Percentiles rank a stretch among this genome's conserved stretches.
Conservation (phyloP, 768 basidiomycete genomes). For the Suillus variegatus region DNA sequence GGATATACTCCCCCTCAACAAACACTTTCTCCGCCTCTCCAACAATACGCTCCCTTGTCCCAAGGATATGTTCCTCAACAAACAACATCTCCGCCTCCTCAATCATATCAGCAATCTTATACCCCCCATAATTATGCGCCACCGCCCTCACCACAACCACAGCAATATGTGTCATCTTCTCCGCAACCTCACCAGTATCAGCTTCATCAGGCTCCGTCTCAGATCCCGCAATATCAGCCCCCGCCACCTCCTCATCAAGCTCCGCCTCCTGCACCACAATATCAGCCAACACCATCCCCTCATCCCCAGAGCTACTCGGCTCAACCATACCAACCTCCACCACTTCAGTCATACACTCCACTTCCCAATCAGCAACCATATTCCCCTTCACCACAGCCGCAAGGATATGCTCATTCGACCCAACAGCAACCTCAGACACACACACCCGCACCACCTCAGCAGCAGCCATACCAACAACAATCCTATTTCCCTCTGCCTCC, state of each 20-base stretch:
- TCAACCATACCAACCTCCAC: conserved; percentile 16
- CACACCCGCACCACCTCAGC: conserved; percentile 14
- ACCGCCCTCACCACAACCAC: conserved; percentile 14
- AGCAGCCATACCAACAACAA: conserved; percentile 23
- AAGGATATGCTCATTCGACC: conserved; percentile 7
- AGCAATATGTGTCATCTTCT: conserved; percentile 11
- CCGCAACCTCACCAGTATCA: conserved; percentile 21
- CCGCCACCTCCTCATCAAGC: conserved; percentile 29
- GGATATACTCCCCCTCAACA: conserved; percentile 6
- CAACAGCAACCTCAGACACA: conserved; percentile 21
- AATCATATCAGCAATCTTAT: conserved; percentile 19
- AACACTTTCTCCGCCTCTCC: conserved; percentile 9
- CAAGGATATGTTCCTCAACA: conserved; percentile 2
- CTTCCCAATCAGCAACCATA: conserved; percentile 15
- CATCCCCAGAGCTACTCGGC: conserved; percentile 24
- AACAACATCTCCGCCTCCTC: conserved; percentile 1
- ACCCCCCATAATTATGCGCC: conserved; percentile 9
- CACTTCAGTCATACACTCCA: conserved; percentile 12
- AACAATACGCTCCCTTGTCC: conserved; percentile 10
- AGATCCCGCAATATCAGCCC: conserved; percentile 2
- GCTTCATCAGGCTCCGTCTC: background rate
- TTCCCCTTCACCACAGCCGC: conserved; percentile 4
- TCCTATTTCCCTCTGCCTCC: conserved; percentile 19
- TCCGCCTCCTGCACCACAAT: conserved; percentile 13
- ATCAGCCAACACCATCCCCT: conserved; percentile 31